These are phyloP conservation scores for Pseudotulostoma volvatum DNA, from an alignment of 495 filamentous ascomycete genomes.

Conservation along the genomic window DNA sequence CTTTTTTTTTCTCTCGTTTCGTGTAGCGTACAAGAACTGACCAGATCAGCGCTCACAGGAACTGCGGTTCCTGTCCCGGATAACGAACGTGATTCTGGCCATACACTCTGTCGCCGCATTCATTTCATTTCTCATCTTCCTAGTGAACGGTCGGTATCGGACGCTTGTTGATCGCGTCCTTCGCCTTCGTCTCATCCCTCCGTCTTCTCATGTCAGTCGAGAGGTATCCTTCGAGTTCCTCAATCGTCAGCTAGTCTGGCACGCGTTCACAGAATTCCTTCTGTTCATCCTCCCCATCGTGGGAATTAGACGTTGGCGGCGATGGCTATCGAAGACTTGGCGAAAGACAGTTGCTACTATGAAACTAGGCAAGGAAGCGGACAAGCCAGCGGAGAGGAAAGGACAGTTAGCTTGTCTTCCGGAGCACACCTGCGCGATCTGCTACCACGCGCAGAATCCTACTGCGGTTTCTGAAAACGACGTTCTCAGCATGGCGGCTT, in stretches of 20 bases:
- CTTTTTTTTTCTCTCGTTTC: neutral
- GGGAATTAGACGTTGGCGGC: conserved; percentile 79
- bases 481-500: conserved; percentile 41
- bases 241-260: conserved; percentile 95
- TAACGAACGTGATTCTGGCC: conserved; percentile 53
- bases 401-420: conserved; percentile 78
- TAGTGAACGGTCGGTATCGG: conserved; percentile 78
- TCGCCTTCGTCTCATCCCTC: conserved; percentile 69
- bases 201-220: conserved; percentile 62
- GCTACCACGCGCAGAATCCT: conserved; percentile 82
- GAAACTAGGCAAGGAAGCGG: conserved; percentile 29
- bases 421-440: conserved; percentile 93
- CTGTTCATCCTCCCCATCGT: conserved; percentile 90
- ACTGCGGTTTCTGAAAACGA: conserved; percentile 48
- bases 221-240: conserved; percentile 96
- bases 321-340: conserved; percentile 76
- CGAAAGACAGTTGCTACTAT: conserved; percentile 53
- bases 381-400: conserved; percentile 15
- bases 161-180: conserved; percentile 80
- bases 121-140: conserved; percentile 72
- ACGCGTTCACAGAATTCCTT: conserved; percentile 95
- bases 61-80: conserved; percentile 42
- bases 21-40: neutral
- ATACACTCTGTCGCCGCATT: conserved; percentile 67
- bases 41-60: conserved; percentile 25